Conservation (phyloP, 495 filamentous ascomycete species). For the Pseudomonodictys pantanalensis region DNA sequence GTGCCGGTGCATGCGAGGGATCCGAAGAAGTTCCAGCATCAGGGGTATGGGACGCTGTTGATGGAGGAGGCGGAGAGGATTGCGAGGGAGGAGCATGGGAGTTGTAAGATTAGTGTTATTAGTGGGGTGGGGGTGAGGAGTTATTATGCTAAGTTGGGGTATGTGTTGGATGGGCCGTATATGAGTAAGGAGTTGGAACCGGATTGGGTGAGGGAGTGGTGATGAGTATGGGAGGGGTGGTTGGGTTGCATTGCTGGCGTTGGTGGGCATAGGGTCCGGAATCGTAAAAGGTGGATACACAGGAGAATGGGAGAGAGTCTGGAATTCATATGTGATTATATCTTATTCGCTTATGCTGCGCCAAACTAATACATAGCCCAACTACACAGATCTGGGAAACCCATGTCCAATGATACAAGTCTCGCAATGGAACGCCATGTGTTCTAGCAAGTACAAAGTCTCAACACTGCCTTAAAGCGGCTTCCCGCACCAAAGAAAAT, state of each 20-base stretch:
- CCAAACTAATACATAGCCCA: not conserved
- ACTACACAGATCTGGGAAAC: not conserved
- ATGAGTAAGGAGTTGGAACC: conserved; percentile 35
- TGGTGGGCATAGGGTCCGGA: no score
- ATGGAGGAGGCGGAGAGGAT: conserved; percentile 99
- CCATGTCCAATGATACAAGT: not conserved
- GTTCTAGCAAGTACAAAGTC: not conserved
- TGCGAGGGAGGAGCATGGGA: conserved; percentile 88
- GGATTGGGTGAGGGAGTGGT: conserved; percentile 22
- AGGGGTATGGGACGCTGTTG: conserved; percentile 89
- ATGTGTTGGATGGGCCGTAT: conserved; percentile 69
- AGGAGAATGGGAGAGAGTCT: no score
- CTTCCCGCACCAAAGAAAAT: no score
- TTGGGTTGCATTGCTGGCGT: not conserved
- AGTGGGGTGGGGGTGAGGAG: conserved; percentile 90
- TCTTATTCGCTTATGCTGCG: not conserved
- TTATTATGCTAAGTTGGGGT: conserved; percentile 91
- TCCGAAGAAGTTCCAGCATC: conserved; percentile 95
- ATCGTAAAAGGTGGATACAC: not conserved
- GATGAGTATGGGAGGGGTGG: not conserved
- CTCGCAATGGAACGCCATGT: not conserved
- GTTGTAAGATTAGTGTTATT: conserved; percentile 90
- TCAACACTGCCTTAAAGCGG: no score
- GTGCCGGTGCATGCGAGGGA: conserved; percentile 93
- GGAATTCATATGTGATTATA: no score